These are phyloP conservation scores for Elymus sibiricus DNA, from an alignment of 176 grass and related monocot species.

Conservation along the genomic window DNA sequence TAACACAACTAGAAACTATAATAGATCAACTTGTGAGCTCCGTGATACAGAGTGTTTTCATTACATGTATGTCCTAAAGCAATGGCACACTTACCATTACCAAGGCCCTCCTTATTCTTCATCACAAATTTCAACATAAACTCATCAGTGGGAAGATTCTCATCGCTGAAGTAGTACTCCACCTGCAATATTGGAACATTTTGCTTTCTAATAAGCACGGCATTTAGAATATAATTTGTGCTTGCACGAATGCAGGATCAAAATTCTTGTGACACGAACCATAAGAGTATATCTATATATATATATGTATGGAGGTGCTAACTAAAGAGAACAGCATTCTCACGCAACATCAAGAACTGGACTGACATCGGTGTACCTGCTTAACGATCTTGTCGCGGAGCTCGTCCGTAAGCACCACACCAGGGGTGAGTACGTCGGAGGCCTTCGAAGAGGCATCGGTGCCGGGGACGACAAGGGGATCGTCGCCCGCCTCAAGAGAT, in stretches of 20 bases:
- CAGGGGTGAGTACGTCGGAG: background rate
- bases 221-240: background rate
- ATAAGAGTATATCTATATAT: background rate
- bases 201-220: background rate
- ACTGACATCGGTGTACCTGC: constrained; percentile 37
- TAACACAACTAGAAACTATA: background rate
- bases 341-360: background rate
- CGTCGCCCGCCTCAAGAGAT: constrained; percentile 4
- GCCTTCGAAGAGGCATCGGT: background rate
- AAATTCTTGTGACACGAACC: background rate
- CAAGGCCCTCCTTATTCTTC: constrained; percentile 73
- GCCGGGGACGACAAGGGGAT: background rate
- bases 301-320: background rate
- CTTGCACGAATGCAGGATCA: background rate
- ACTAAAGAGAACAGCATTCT: background rate
- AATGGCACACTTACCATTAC: constrained; percentile 65
- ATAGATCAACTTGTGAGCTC: background rate
- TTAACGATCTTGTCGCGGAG: constrained; percentile 72
- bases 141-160: constrained; percentile 78
- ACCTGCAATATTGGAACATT: constrained; percentile 44
- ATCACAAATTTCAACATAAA: constrained; percentile 72
- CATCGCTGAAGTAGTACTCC: constrained; percentile 96
- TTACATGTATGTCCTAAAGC: background rate
- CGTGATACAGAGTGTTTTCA: background rate
- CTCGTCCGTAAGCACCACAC: constrained; percentile 56